Evolutionary conservation across 345 rosid genomes (phyloP).

Genomic region (Toxicodendron radicans): DNA sequence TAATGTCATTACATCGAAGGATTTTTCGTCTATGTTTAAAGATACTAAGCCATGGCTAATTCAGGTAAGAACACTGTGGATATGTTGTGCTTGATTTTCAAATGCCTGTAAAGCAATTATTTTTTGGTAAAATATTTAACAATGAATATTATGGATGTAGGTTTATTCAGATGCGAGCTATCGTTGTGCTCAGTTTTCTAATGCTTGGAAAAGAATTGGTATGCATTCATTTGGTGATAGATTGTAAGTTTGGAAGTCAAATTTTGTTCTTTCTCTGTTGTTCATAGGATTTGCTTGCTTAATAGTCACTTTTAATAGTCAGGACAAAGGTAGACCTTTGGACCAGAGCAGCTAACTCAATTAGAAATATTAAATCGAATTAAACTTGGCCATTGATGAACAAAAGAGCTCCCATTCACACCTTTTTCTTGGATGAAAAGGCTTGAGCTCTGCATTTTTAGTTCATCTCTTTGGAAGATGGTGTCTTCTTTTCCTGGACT

Average conservation of each 20-base stretch:
- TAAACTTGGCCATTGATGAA: not conserved
- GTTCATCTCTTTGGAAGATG: not conserved
- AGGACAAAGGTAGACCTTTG: not conserved
- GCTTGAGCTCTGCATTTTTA: not conserved
- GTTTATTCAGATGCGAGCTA: slow-evolving; percentile 73
- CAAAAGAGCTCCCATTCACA: not conserved
- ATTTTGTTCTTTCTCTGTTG: not conserved
- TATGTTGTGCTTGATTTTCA: too few species aligned
- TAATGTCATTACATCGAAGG: slow-evolving; percentile 50
- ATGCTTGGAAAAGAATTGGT: slow-evolving; percentile 70
- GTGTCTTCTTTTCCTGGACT: not conserved
- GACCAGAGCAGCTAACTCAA: not conserved
- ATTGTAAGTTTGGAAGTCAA: slow-evolving; percentile 1
- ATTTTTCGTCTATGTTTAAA: slow-evolving; percentile 41
- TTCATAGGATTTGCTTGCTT: not conserved
- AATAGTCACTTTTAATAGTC: too few species aligned
- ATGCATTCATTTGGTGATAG: slow-evolving; percentile 19
- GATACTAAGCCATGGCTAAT: slow-evolving; percentile 69
- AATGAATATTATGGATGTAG: slow-evolving; percentile 32
- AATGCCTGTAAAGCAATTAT: not conserved
- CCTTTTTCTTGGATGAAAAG: not conserved
- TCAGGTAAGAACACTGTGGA: slow-evolving; percentile 48
- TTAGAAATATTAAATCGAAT: not conserved
- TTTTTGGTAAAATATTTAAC: not conserved
- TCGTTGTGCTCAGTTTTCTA: slow-evolving; percentile 53